These are phyloP conservation scores for Scenedesmus sp. DNA, from an alignment of 163 green algal species.

Conservation along the genomic window DNA sequence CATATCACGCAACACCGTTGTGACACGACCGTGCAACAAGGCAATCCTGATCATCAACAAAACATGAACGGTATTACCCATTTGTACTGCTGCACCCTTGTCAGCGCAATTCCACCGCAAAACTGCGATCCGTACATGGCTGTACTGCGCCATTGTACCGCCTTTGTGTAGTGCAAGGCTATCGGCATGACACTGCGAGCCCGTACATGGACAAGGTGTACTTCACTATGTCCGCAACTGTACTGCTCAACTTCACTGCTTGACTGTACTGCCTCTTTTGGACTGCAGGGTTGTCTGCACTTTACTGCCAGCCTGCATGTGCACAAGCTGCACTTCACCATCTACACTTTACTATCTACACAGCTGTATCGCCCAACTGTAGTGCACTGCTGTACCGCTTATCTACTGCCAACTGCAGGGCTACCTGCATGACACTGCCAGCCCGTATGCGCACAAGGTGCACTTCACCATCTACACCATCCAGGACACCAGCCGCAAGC, in stretches of 20 bases:
- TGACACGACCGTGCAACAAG: too few relatives aligned
- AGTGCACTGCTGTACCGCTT: neutral
- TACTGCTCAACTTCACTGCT: too few relatives aligned
- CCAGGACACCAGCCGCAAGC: slow-evolving; percentile 37
- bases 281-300: neutral
- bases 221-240: slow-evolving; percentile 43
- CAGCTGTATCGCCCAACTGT: too few relatives aligned
- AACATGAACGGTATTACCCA: too few relatives aligned
- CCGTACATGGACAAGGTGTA: slow-evolving; percentile 56
- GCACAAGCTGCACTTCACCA: too few relatives aligned
- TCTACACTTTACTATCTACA: too few relatives aligned
- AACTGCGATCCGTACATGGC: too few relatives aligned
- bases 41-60: too few relatives aligned
- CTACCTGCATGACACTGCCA: slow-evolving; percentile 62
- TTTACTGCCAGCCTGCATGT: neutral
- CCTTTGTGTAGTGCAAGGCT: neutral
- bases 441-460: slow-evolving; percentile 59
- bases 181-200: slow-evolving; percentile 59
- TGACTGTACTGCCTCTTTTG: neutral
- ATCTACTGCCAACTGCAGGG: neutral
- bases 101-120: too few relatives aligned
- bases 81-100: neutral
- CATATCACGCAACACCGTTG: too few relatives aligned
- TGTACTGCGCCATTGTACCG: neutral
- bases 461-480: slow-evolving; percentile 54